These are phyloP conservation scores for Hortiboletus rubellus DNA, from an alignment of 1,284 basidiomycete species.

Conservation along the genomic window DNA sequence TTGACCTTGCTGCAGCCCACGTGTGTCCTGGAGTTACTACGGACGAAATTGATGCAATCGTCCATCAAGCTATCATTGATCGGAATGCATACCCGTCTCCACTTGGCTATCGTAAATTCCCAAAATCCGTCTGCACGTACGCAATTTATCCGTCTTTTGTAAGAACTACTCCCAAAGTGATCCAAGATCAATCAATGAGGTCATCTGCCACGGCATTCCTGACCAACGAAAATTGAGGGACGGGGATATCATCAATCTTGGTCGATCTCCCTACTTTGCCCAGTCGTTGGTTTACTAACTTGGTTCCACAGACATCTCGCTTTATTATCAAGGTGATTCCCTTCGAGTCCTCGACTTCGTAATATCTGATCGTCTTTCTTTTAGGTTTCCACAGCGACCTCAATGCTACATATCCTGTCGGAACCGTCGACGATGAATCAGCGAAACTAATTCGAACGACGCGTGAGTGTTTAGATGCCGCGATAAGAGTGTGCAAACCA, in stretches of 20 bases:
- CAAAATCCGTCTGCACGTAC: slow-evolving; percentile 96
- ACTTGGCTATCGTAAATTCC: slow-evolving; percentile 90
- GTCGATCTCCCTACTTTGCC: slow-evolving; percentile 37
- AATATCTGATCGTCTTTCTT: background rate
- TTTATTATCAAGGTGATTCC: slow-evolving; percentile 65
- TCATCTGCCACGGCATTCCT: slow-evolving; percentile 96
- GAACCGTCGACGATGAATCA: slow-evolving; percentile 81
- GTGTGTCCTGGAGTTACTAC: slow-evolving; percentile 92
- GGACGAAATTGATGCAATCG: slow-evolving; percentile 92
- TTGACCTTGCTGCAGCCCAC: slow-evolving; percentile 86
- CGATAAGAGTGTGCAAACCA: slow-evolving; percentile 89
- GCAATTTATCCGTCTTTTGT: slow-evolving; percentile 28
- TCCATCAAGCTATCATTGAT: slow-evolving; percentile 93
- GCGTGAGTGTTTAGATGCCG: slow-evolving; percentile 79
- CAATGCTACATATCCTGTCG: slow-evolving; percentile 90
- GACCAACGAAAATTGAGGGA: slow-evolving; percentile 84
- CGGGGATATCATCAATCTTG: slow-evolving; percentile 94
- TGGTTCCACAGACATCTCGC: slow-evolving; percentile 50
- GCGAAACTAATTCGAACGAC: slow-evolving; percentile 79
- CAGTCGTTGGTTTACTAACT: slow-evolving; percentile 12
- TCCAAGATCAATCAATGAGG: slow-evolving; percentile 87
- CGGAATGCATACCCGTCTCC: slow-evolving; percentile 93
- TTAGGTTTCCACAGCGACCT: slow-evolving; percentile 87
- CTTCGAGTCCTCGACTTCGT: background rate
- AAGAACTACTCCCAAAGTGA: slow-evolving; percentile 7